Percentiles rank a stretch among this genome's conserved stretches.
Evolutionary conservation across 352 stramenopile species (phyloP).

Genomic region (Elongisporangium undulatum): DNA sequence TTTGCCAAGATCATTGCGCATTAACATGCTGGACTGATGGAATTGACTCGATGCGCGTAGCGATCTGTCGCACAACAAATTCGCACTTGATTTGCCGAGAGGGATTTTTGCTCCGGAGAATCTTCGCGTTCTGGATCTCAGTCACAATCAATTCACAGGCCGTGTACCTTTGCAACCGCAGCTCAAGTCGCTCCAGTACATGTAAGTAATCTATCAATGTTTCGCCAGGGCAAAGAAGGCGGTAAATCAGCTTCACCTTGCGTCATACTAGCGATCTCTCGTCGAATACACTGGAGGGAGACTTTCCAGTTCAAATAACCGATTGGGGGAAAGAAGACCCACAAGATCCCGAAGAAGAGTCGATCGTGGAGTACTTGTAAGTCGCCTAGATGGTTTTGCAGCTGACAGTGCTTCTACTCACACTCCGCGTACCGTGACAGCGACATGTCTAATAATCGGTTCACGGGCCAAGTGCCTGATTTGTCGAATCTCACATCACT

Average conservation of each 20-base stretch:
- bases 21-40: not conserved
- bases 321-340: constrained; percentile 41
- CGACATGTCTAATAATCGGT: constrained; percentile 41
- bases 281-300: constrained; percentile 38
- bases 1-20: not conserved
- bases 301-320: constrained; percentile 28
- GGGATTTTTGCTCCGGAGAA: constrained; percentile 22
- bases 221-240: not conserved
- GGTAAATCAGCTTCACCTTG: not conserved
- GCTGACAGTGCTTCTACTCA: not conserved
- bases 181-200: constrained; percentile 33
- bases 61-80: constrained; percentile 32
- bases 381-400: constrained; percentile 1
- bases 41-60: constrained; percentile 11
- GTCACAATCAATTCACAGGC: not conserved
- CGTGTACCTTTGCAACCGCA: not conserved
- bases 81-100: constrained; percentile 24
- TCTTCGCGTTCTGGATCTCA: not conserved
- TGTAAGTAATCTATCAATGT: constrained; percentile 25
- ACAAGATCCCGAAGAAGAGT: constrained; percentile 45
- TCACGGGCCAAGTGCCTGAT: constrained; percentile 30
- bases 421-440: constrained; percentile 8
- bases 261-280: constrained; percentile 38
- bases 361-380: constrained; percentile 39
- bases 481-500: constrained; percentile 45